Conservation (phyloP, 2,329 filamentous ascomycete species). For the Fonsecaea erecta region DNA sequence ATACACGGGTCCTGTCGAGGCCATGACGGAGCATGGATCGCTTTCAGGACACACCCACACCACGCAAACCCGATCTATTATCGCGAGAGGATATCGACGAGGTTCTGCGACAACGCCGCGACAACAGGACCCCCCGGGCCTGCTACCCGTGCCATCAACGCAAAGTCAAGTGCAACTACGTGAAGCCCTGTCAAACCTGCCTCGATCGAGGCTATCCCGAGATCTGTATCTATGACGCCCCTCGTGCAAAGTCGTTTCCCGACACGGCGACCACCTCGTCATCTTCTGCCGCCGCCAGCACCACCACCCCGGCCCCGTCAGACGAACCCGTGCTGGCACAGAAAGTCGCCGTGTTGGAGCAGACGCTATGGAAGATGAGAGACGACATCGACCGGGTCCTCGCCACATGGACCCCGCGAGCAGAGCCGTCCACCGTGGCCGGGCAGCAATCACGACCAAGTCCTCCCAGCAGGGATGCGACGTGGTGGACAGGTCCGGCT, state of each 20-base stretch:
- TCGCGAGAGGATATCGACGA: constrained; percentile 1
- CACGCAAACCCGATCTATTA: neutral
- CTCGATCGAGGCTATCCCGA: constrained; percentile 1
- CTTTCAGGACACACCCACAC: neutral
- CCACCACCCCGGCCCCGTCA: neutral
- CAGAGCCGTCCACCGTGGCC: neutral
- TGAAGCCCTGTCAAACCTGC: constrained; percentile 3
- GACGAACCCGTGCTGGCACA: neutral
- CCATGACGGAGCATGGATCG: constrained; percentile 4
- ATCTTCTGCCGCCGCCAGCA: neutral
- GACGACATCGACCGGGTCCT: neutral
- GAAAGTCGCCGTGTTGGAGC: neutral
- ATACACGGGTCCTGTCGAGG: neutral
- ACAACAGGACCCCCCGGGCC: neutral
- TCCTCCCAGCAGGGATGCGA: neutral
- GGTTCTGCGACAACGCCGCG: neutral
- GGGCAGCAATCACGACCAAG: neutral
- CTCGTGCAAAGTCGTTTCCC: neutral
- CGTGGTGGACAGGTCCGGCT: neutral
- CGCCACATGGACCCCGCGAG: neutral
- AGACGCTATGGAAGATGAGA: neutral
- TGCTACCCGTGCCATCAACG: constrained; percentile 3
- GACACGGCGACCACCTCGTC: neutral
- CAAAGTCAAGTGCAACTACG: constrained; percentile 5
- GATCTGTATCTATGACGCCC: neutral